Base-by-base conservation (phyloP, 2,329 filamentous ascomycete genomes). In the Davidsoniella australis region DNA sequence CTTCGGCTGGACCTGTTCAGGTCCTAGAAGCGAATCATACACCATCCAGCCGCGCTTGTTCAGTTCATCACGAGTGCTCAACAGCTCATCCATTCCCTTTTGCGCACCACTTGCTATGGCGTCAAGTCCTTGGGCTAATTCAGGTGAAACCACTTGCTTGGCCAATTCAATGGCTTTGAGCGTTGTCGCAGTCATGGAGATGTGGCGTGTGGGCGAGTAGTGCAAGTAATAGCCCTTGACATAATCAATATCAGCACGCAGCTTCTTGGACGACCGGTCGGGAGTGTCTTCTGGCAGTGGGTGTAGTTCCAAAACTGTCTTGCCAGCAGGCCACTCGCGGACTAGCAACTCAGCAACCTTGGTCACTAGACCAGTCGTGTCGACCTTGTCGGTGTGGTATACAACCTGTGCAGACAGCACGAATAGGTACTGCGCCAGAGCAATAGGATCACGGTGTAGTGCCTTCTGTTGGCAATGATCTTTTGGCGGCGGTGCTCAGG, bases 101-200 rank as follows among this genome's bases (percentile, higher is more conserved):
- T 59, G 57, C 20, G 73, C 55, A 3, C 56, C 54, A 36, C 65
- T 59, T n/a, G 62, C 60, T 17, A 70, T 63, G n/a, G 60, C 54
- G 52, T 62, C 56, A 44, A 76, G 57, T 59, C 64, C 55, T 26
- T 49, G 56, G 3, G 62, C 62, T 46, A 68, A 57, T 41, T 57
- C 60, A 23, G 61, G 56, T 45, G 59, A 58, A 41, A 71, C 57
- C 12, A 71, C 60, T 54, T 69, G 58, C 40, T 63, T 59, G 12
- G 72, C 68, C 53, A 67, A 53, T 39, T 66, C 61, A 47, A 76
- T 61, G 17, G 69, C 73, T 57, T 64, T 61, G 45, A 69, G 56
- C 24, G 68, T 57, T 39, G 65, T 65, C n/a, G 62, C 54, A 4
- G 59, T 60, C 14, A 63, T 42, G 29, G 54, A 51, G 23, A 66